Evolutionary conservation across 1,284 basidiomycete genomes (phyloP).

Genomic region (Puccinia novopanici): DNA sequence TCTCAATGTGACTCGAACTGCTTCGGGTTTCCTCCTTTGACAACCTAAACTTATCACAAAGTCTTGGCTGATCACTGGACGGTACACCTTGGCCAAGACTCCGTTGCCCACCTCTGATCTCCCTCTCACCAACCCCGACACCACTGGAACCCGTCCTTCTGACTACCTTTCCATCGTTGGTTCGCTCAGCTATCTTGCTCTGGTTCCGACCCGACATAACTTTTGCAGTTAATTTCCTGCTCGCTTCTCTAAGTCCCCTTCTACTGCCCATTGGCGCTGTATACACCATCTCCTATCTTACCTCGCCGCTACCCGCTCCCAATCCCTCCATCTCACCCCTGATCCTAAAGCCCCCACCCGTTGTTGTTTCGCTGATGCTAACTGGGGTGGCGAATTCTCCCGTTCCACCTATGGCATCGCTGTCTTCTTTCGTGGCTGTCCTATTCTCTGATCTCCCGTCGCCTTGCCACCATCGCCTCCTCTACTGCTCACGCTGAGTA

Average conservation of each 20-base stretch:
- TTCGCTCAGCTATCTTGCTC: neutral
- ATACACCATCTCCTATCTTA: neutral
- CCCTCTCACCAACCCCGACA: neutral
- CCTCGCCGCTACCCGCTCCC: neutral
- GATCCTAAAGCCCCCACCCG: neutral
- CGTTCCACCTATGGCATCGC: too few relatives aligned
- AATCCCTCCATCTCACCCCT: neutral
- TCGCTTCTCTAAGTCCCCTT: neutral
- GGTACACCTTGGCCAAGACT: neutral
- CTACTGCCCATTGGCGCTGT: neutral
- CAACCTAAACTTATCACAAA: neutral
- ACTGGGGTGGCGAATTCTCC: too few relatives aligned
- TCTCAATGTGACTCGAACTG: neutral
- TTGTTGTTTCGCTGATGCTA: conserved; percentile 6
- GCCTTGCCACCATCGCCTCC: too few relatives aligned
- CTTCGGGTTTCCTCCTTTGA: neutral
- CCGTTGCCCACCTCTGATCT: neutral
- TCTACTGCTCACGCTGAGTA: too few relatives aligned
- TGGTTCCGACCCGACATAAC: neutral
- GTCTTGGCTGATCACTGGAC: neutral
- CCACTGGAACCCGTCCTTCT: neutral
- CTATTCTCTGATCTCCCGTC: too few relatives aligned
- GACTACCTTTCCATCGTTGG: neutral
- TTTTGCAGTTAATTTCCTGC: too few relatives aligned
- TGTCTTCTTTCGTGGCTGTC: too few relatives aligned